Base-by-base conservation (phyloP, 2,329 filamentous ascomycete genomes). In the Beauveria varroae region DNA sequence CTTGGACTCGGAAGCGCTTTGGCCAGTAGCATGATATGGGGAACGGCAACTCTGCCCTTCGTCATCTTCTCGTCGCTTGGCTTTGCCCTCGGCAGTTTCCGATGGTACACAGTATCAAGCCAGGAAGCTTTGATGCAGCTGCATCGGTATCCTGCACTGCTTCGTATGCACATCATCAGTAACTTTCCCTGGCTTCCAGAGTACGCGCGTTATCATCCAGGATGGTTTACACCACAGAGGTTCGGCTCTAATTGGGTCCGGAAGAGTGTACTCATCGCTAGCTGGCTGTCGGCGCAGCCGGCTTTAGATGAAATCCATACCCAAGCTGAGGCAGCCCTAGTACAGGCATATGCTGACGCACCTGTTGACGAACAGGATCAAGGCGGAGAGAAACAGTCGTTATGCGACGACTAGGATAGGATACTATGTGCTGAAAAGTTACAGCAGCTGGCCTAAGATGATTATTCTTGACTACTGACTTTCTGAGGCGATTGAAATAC, bases 111-210 rank as follows among this genome's bases (percentile, higher is more conserved):
- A 5, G 50, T 62, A 4, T 64, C 66, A 10, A 60, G 54, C 3
- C 59, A 67, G 34, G 64, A 64, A 18, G 64, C 66, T 1, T 44
- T 66, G 54, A 53, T 66, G 16, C 64, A 68, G 55, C 60, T 67
- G 46, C 54, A 61, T 18, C 63, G 61, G n/a, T 64, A 68, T 34
- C 67, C 67, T 4, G 58, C 64, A 2, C 61, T 68, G 22, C 52
- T 68, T 20, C 61, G 66, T 3, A 63, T 67, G 12, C 67, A 67
- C 44, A 53, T 68, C 24, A 58, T 64, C 6, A 56, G 63, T 55
- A 68, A 68, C 16, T 68, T 67, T 30, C 67, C 67, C 6, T 67
- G 65, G 63, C 51, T 65, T 24, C 57, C 62, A 3, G 56, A 64
- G 28, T 64, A 65, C 16, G 37, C 61, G 14, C 54, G 57, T 9